Evolutionary conservation across 441 rosid genomes (phyloP), one percentile per base, ranked within the genome.

Genomic region (Omphalea diandra): DNA sequence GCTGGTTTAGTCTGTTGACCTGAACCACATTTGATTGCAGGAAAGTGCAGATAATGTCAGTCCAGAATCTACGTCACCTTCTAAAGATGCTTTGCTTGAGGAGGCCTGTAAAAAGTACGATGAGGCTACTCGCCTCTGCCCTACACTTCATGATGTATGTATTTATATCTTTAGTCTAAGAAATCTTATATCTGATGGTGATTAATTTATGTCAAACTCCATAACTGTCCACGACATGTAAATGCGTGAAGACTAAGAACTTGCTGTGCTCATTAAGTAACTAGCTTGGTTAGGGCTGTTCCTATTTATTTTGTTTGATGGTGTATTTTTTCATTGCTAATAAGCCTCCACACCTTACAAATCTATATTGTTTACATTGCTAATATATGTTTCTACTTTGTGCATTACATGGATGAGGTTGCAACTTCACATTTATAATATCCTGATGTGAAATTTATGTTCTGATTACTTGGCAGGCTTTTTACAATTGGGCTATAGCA

Each of bases 401-500:
- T 63, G 4, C 20, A 15, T 32, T 11, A 47, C 31, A n/a, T 38
- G 33, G 50, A 54, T 67, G 36, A 53, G 24, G 43, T 36, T 27
- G 27, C 20, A 11, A 20, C 26, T 79, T 17, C 18, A 22, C 31
- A 15, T 11, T 29, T 31, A 35, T 63, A 26, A 24, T 53, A 14
- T 38, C 8, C 36, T 63, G 60, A 53, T 64, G 2, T 43, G 57
- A 68, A 41, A 15, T 12, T 31, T 43, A 4, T 24, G 14, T n/a
- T 3, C 36, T 63, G 49, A n/a, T 73, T 79, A 46, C 64, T 75
- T 82, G 75, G 46, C 77, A 95, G 99, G 99, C 99, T 62, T 95
- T 87, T 85, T 95, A 95, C 80, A 95, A 93, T 69, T 95, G 99
- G 98, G 99, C 99, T 61, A 95, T 95, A 73, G 99, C 99, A 68